Evolutionary conservation across 139 green algal genomes (phyloP), one percentile per base, ranked within the genome.

Genomic region (Chlamydomonas incerta): DNA sequence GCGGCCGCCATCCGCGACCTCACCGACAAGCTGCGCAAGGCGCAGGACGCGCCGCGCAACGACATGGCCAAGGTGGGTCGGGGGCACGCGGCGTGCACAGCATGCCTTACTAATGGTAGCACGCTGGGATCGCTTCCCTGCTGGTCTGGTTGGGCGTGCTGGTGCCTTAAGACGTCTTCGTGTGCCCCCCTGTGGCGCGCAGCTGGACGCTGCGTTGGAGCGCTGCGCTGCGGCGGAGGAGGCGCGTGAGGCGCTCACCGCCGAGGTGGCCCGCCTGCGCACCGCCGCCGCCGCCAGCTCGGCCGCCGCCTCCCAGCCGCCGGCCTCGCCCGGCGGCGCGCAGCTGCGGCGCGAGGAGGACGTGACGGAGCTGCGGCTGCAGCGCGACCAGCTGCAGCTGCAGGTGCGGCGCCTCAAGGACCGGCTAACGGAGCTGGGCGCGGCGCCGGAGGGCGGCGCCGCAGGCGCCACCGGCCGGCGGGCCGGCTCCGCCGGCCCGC

Each of bases 301-400:
- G 18, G n/a, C 50, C 58, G 34, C 55, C 21, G 41, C 75, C 28
- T 74, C 35, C 34, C 60, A 41, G 47, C 57, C 63, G 34, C 74
- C 58, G 0, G 28, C 37, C 37, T 70, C 82, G 18, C 50, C 69
- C 20, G 69, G 74, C 52, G 81, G 74, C 50, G 58, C 37, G 13
- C 52, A 66, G 69, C 72, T 50, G 18, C 82, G 37, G 77, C 90
- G 66, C 57, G 85, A 76, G 0, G 66, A 75, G 31, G 72, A 92
- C 76, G 63, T 87, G 20, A 89, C 91, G 47, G 87, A 95, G 82
- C 67, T 91, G 26, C 87, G 67, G 46, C 82, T 96, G 62, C 81
- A 93, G 82, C 83, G 89, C 29, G 90, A 94, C 75, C 87, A 93
- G 80, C 91, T 93, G 21, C 86, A 90, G 26, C 83, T 91, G 23